These are phyloP conservation scores for Saksenaea oblongispora DNA, from an alignment of 371 early-diverging fungal genomes.

Conservation along the genomic window DNA sequence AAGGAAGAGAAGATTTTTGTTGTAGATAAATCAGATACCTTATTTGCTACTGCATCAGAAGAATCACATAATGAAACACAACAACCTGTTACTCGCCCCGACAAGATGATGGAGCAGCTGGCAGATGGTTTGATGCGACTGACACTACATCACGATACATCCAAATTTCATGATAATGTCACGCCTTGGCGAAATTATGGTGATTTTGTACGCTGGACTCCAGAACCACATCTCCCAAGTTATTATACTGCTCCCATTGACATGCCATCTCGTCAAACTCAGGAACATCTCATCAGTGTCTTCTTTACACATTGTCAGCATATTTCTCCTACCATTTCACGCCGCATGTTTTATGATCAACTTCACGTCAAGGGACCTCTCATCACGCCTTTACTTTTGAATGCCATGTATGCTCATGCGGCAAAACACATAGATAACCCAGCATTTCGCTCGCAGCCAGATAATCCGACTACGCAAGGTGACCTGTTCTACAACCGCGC, in stretches of 20 bases:
- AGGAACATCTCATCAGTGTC: slow-evolving; percentile 36
- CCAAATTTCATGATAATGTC: slow-evolving; percentile 20
- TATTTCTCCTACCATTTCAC: slow-evolving; percentile 32
- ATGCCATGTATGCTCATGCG: slow-evolving; percentile 51
- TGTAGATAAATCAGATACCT: slow-evolving; percentile 23
- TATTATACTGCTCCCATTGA: slow-evolving; percentile 36
- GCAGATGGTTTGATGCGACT: slow-evolving; percentile 39
- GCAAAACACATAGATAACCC: slow-evolving; percentile 29
- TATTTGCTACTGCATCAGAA: slow-evolving; percentile 25
- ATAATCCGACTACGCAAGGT: slow-evolving; percentile 22
- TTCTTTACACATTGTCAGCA: slow-evolving; percentile 43
- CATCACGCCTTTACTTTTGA: slow-evolving; percentile 43
- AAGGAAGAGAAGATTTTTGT: slow-evolving; percentile 20
- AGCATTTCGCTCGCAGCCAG: slow-evolving; percentile 21
- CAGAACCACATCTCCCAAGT: slow-evolving; percentile 18
- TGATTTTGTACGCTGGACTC: slow-evolving; percentile 29
- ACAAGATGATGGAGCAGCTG: slow-evolving; percentile 47
- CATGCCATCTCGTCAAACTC: slow-evolving; percentile 39
- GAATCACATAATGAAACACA: background rate
- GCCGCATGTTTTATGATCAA: slow-evolving; percentile 47
- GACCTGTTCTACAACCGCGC: slow-evolving; percentile 46
- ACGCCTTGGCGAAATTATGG: slow-evolving; percentile 35
- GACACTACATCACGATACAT: slow-evolving; percentile 30
- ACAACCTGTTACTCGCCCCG: slow-evolving; percentile 21
- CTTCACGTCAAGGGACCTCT: slow-evolving; percentile 42